Conservation (phyloP, 106 monocot species). For the Agapanthus africanus region DNA sequence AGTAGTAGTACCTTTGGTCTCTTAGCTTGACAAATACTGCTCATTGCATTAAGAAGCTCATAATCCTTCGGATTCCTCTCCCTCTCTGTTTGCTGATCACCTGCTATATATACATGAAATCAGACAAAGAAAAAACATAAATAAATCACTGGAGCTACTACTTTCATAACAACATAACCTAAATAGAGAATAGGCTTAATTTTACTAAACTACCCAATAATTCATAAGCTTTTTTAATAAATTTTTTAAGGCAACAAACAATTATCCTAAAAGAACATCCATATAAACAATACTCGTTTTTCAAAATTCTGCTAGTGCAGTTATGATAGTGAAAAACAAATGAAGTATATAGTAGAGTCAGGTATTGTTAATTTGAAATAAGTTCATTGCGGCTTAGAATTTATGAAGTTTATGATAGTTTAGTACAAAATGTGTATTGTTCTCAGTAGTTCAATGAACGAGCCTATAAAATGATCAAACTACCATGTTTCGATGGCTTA, state of each 20-base stretch:
- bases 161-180: background rate
- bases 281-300: no score
- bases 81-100: constrained; percentile 1
- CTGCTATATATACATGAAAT: background rate
- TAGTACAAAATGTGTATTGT: background rate
- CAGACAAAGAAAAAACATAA: background rate
- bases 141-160: background rate
- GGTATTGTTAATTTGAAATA: no score
- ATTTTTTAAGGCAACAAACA: no score
- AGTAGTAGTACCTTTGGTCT: constrained; percentile 56
- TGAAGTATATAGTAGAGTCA: no score
- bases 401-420: no score
- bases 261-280: no score
- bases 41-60: constrained; percentile 34
- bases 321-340: no score
- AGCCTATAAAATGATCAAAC: background rate
- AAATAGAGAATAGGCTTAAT: no score
- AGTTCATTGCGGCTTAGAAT: no score
- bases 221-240: no score
- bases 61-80: constrained; percentile 23
- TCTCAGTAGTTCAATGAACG: background rate
- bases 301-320: no score
- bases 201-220: no score
- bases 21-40: constrained; percentile 35
- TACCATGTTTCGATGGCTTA: constrained; percentile 24